Evolutionary conservation across 768 basidiomycete species (phyloP).

Genomic region (Collybiopsis confluens): DNA sequence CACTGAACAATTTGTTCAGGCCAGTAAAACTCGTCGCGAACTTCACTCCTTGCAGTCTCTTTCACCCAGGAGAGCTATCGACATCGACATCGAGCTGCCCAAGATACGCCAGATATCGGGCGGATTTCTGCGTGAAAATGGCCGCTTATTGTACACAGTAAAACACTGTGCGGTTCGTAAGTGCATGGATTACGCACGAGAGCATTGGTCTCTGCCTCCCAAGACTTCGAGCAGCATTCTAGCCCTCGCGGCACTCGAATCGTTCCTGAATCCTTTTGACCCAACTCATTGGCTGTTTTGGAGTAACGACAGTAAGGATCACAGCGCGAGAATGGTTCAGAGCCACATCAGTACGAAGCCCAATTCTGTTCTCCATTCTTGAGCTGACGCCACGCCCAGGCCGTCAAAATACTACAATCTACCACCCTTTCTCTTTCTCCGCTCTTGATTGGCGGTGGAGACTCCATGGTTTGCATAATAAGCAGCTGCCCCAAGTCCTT

Average conservation of each 20-base stretch:
- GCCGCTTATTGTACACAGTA: conserved; percentile 32
- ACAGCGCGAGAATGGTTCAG: conserved; percentile 50
- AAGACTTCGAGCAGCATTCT: conserved; percentile 42
- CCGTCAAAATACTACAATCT: conserved; percentile 1
- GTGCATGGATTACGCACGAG: conserved; percentile 41
- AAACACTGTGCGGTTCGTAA: conserved; percentile 44
- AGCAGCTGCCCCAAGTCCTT: conserved; percentile 3
- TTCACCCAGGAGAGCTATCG: conserved; percentile 1
- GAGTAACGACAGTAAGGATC: conserved; percentile 43
- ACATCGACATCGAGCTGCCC: conserved; percentile 1
- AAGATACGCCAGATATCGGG: not conserved
- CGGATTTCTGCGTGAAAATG: conserved; percentile 4
- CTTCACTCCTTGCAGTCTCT: conserved; percentile 13
- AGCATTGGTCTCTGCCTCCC: conserved; percentile 32
- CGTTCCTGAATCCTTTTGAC: conserved; percentile 51
- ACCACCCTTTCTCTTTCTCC: conserved; percentile 5
- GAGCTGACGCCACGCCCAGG: not conserved
- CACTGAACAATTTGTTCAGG: conserved; percentile 17
- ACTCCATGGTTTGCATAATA: conserved; percentile 4
- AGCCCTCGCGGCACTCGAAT: conserved; percentile 56
- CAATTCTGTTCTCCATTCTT: not conserved
- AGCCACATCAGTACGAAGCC: conserved; percentile 46
- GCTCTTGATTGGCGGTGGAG: conserved; percentile 2
- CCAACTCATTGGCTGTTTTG: conserved; percentile 65
- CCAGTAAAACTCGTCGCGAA: conserved; percentile 15